phyloP scores from a whole-genome alignment of 768 basidiomycete genomes.

The Lentinula aciculospora region DNA sequence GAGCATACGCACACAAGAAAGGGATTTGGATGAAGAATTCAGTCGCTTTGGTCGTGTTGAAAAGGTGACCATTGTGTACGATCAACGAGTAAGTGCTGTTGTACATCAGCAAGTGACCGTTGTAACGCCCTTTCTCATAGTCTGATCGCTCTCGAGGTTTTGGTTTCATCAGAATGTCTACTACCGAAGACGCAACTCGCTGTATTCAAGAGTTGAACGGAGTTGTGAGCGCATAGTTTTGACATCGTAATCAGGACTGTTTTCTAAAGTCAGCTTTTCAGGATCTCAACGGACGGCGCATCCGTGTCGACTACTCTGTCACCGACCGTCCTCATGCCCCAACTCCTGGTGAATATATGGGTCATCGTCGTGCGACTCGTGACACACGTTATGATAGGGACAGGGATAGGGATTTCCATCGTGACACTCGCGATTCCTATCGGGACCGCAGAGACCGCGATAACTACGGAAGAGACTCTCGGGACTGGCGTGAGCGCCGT shows the following conservation, averaged over 20 bases:
- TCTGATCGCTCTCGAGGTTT: constrained; percentile 96
- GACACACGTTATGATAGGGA: constrained; percentile 35
- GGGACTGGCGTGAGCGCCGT: constrained; percentile 79
- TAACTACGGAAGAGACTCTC: constrained; percentile 62
- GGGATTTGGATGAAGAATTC: constrained; percentile 94
- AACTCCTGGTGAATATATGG: constrained; percentile 98
- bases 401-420: constrained; percentile 39
- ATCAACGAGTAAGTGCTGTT: constrained; percentile 73
- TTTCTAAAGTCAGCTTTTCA: constrained; percentile 19
- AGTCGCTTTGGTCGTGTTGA: constrained; percentile 83
- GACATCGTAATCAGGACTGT: not conserved
- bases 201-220: constrained; percentile 93
- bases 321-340: constrained; percentile 92
- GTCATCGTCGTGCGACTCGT: constrained; percentile 61
- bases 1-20: constrained; percentile 89
- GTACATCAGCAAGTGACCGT: not conserved
- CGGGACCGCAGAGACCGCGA: constrained; percentile 39
- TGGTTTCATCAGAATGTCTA: constrained; percentile 93
- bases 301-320: constrained; percentile 95
- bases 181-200: constrained; percentile 79
- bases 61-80: constrained; percentile 95
- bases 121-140: constrained; percentile 28
- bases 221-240: constrained; percentile 47
- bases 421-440: constrained; percentile 32
- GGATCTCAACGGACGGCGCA: constrained; percentile 93